phyloP scores from a whole-genome alignment of 2,329 filamentous ascomycete genomes.

The Ilyonectria mors-panacis region DNA sequence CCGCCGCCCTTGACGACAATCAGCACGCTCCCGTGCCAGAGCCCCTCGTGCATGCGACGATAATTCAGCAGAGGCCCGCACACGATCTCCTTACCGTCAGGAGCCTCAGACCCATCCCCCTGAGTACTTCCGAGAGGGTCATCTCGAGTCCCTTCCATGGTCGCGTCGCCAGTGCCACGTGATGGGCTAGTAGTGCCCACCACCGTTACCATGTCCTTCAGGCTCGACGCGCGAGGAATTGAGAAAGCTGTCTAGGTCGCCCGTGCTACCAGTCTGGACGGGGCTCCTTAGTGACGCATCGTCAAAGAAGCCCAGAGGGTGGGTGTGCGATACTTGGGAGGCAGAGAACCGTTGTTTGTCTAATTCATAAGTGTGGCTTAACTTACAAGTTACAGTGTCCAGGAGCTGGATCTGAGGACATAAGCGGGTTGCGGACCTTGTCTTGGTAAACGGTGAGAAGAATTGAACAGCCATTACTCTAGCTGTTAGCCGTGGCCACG shows the following conservation, averaged over 20 bases:
- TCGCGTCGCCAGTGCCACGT: constrained; percentile 56
- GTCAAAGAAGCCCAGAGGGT: too few species aligned
- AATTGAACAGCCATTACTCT: too few species aligned
- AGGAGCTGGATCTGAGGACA: too few species aligned
- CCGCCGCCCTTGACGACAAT: constrained; percentile 83
- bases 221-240: constrained; percentile 68
- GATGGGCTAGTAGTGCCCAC: constrained; percentile 68
- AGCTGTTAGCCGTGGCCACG: too few species aligned
- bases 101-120: constrained; percentile 37
- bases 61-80: constrained; percentile 86
- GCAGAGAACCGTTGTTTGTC: too few species aligned
- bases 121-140: constrained; percentile 34
- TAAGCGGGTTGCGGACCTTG: too few species aligned
- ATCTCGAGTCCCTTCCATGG: constrained; percentile 32
- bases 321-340: too few species aligned
- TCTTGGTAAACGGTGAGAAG: too few species aligned
- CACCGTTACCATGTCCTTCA: too few species aligned
- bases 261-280: constrained; percentile 58
- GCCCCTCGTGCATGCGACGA: constrained; percentile 77
- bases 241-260: constrained; percentile 70
- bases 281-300: constrained; percentile 46
- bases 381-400: too few species aligned
- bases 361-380: too few species aligned
- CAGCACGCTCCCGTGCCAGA: constrained; percentile 89
- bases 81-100: constrained; percentile 72